phyloP scores from a whole-genome alignment of 768 basidiomycete species.

The Trametes cinnabarina region DNA sequence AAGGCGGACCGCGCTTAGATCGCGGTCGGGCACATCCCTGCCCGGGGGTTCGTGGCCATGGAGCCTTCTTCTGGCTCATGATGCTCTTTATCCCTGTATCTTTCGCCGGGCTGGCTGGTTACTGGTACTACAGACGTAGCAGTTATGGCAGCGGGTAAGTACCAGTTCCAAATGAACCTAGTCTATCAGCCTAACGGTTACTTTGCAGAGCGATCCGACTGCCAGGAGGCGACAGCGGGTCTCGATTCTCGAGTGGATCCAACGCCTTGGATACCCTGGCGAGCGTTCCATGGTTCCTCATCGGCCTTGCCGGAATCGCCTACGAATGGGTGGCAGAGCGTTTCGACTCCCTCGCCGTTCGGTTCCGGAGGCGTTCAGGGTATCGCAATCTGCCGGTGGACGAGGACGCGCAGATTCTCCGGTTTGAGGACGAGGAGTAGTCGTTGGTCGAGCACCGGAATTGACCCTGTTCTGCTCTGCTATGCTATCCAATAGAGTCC shows the following conservation, averaged over 20 bases:
- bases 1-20: slow-evolving; percentile 77
- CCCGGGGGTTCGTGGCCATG: slow-evolving; percentile 74
- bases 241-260: slow-evolving; percentile 41
- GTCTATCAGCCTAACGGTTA: not conserved
- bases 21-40: slow-evolving; percentile 72
- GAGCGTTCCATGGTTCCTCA: slow-evolving; percentile 85
- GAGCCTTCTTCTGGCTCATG: slow-evolving; percentile 81
- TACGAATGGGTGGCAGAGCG: slow-evolving; percentile 61
- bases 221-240: slow-evolving; percentile 50
- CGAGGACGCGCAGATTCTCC: slow-evolving; percentile 83
- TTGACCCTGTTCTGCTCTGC: slow-evolving; percentile 1
- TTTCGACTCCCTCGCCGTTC: slow-evolving; percentile 37
- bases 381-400: slow-evolving; percentile 75
- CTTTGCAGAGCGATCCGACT: slow-evolving; percentile 67
- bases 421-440: slow-evolving; percentile 76
- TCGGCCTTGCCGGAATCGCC: slow-evolving; percentile 74
- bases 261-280: slow-evolving; percentile 69
- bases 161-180: not conserved
- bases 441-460: slow-evolving; percentile 14
- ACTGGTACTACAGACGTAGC: slow-evolving; percentile 78
- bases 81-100: slow-evolving; percentile 74
- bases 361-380: slow-evolving; percentile 54
- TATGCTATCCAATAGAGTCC: slow-evolving; percentile 13
- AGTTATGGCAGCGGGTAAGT: slow-evolving; percentile 75
- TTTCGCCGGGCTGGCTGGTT: slow-evolving; percentile 72